Evolutionary conservation across 2,329 filamentous ascomycete genomes (phyloP).

Genomic region (Beauveria rudraprayagi): DNA sequence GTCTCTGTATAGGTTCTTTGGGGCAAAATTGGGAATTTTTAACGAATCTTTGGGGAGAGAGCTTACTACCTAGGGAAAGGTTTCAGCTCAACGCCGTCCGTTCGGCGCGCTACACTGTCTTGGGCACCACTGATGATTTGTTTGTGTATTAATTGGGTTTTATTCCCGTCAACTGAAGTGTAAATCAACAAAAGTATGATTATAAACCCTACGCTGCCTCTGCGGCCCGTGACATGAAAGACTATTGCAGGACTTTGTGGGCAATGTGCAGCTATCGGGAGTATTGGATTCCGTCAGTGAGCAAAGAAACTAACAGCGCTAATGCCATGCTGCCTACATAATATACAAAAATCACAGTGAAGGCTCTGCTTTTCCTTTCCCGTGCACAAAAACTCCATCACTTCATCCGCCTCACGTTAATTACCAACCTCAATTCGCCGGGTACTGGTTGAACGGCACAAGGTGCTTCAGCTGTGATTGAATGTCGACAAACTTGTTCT

Average conservation of each 20-base stretch:
- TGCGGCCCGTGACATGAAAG: background rate
- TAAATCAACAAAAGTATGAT: background rate
- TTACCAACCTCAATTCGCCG: conserved; percentile 9
- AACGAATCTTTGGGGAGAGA: background rate
- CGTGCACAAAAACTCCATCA: background rate
- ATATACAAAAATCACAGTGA: conserved; percentile 1
- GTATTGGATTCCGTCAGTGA: background rate
- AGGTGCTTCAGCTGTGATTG: conserved; percentile 36
- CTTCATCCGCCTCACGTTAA: background rate
- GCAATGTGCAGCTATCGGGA: background rate
- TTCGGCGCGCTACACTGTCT: background rate
- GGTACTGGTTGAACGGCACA: conserved; percentile 32
- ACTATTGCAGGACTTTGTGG: background rate
- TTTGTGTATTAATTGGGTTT: background rate
- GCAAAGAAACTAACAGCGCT: background rate
- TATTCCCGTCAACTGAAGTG: background rate
- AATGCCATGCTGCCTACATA: conserved; percentile 7
- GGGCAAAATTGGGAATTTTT: background rate
- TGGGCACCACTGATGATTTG: background rate
- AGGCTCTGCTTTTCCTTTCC: background rate
- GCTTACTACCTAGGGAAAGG: background rate
- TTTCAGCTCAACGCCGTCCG: background rate
- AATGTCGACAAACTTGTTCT: conserved; percentile 33
- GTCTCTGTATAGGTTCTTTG: background rate
- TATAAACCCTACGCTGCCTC: background rate